Percentiles rank a stretch among this genome's conserved stretches.
Evolutionary conservation across 805 yeast species (phyloP).

Genomic region (Myxozyma neglecta): DNA sequence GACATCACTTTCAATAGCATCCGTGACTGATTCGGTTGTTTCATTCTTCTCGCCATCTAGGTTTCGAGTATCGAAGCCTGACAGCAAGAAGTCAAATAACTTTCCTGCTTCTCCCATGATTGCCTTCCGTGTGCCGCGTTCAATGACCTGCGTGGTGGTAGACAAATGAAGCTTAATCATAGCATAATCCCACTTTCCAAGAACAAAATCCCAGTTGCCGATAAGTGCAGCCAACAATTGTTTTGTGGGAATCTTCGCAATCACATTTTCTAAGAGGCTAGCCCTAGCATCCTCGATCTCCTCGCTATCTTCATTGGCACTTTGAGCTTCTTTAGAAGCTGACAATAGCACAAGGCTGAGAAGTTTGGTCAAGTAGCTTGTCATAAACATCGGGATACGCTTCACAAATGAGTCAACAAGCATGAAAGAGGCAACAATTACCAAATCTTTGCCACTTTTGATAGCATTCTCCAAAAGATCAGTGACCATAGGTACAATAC

Average conservation of each 20-base stretch:
- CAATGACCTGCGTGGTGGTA: constrained; percentile 16
- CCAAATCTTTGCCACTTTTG: constrained; percentile 42
- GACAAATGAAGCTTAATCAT: constrained; percentile 66
- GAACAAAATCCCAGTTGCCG: constrained; percentile 57
- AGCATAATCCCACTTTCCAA: constrained; percentile 36
- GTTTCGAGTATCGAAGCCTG: constrained; percentile 41
- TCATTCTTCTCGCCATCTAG: constrained; percentile 44
- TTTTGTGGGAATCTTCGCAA: constrained; percentile 66
- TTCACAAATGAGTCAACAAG: constrained; percentile 73
- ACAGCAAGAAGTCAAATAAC: constrained; percentile 20
- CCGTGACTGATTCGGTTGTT: constrained; percentile 54
- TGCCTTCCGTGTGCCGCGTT: constrained; percentile 21
- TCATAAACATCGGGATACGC: constrained; percentile 82
- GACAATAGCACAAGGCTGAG: constrained; percentile 50
- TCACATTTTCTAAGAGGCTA: constrained; percentile 52
- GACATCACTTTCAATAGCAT: constrained; percentile 76
- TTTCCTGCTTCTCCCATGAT: constrained; percentile 21
- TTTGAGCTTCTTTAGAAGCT: constrained; percentile 1
- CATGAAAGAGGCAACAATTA: constrained; percentile 71
- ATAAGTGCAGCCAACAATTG: constrained; percentile 62
- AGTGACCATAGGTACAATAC: constrained; percentile 74
- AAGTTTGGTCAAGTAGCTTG: constrained; percentile 64
- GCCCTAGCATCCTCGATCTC: constrained; percentile 49
- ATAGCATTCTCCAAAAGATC: constrained; percentile 53
- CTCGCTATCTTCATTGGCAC: constrained; percentile 11